A percentile compares a stretch with the other conserved stretches of the same genome.
phyloP scores from a whole-genome alignment of 1,284 basidiomycete species.

The Trichosporon sp. region DNA sequence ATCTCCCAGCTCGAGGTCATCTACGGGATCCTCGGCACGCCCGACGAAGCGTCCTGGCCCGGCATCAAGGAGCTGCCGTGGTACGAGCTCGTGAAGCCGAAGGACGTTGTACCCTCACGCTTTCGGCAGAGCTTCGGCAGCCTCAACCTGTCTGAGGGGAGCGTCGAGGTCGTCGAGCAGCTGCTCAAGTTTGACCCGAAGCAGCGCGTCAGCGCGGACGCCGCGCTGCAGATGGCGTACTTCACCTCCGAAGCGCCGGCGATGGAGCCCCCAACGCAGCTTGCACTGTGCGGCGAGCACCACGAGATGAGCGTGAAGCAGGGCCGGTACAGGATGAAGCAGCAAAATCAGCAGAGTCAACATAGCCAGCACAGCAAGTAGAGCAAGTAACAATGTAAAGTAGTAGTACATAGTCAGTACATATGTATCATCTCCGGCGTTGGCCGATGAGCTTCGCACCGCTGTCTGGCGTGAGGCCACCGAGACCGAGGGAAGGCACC shows the following conservation, averaged over 20 bases:
- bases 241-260: conserved; percentile 77
- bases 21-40: conserved; percentile 87
- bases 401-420: conserved; percentile 15
- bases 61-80: conserved; percentile 82
- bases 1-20: conserved; percentile 94
- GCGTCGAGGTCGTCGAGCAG: conserved; percentile 78
- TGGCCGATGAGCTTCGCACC: conserved; percentile 47
- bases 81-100: conserved; percentile 95
- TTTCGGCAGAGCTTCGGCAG: conserved; percentile 78
- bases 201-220: conserved; percentile 72
- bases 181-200: conserved; percentile 82
- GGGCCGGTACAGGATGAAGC: conserved; percentile 20
- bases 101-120: conserved; percentile 68
- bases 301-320: conserved; percentile 56
- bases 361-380: neutral
- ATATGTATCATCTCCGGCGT: conserved; percentile 17
- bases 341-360: no score
- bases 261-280: conserved; percentile 74
- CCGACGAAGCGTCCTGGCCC: conserved; percentile 79
- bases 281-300: conserved; percentile 50
- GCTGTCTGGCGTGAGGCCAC: conserved; percentile 34
- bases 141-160: conserved; percentile 76
- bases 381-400: conserved; percentile 18
- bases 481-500: conserved; percentile 43
- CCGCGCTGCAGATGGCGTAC: conserved; percentile 80